Percentiles rank a stretch among this genome's conserved stretches.
Evolutionary conservation across 2,329 filamentous ascomycete species (phyloP).

Genomic region (Colletotrichum magnum): DNA sequence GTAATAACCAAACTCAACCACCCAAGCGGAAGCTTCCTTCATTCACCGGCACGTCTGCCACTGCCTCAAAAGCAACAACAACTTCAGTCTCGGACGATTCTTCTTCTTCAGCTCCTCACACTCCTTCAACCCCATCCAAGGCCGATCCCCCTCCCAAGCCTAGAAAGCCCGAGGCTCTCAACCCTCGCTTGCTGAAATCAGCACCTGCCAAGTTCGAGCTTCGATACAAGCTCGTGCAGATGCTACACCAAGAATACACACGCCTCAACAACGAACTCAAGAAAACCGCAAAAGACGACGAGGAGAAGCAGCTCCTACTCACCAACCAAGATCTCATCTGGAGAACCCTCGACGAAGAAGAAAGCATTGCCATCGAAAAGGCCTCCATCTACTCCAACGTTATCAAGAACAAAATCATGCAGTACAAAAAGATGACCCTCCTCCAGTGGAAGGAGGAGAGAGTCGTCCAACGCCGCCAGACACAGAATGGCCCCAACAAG

Average conservation of each 20-base stretch:
- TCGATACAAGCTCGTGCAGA: slow-evolving; percentile 70
- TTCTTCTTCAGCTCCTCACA: slow-evolving; percentile 16
- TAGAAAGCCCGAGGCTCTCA: slow-evolving; percentile 69
- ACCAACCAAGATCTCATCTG: slow-evolving; percentile 77
- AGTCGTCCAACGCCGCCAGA: slow-evolving; percentile 46
- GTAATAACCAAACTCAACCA: slow-evolving; percentile 26
- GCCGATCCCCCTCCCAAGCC: slow-evolving; percentile 37
- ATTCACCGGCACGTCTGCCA: slow-evolving; percentile 25
- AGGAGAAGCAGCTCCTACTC: slow-evolving; percentile 68
- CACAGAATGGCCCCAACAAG: slow-evolving; percentile 48
- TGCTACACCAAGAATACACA: slow-evolving; percentile 76
- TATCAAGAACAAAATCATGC: slow-evolving; percentile 84
- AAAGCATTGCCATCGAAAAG: slow-evolving; percentile 78
- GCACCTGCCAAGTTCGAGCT: slow-evolving; percentile 71
- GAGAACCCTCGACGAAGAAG: slow-evolving; percentile 82
- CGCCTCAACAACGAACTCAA: slow-evolving; percentile 76
- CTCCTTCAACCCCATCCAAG: slow-evolving; percentile 37
- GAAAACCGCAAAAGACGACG: slow-evolving; percentile 64
- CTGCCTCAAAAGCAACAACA: slow-evolving; percentile 8
- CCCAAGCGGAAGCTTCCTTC: slow-evolving; percentile 26
- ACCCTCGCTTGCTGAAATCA: slow-evolving; percentile 74
- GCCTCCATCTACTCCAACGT: slow-evolving; percentile 83
- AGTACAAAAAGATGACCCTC: slow-evolving; percentile 81
- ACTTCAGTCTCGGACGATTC: slow-evolving; percentile 15
- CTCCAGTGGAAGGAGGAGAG: slow-evolving; percentile 80